Evolutionary conservation across 352 stramenopile species (phyloP).

Genomic region (Globisporangium ultimum): DNA sequence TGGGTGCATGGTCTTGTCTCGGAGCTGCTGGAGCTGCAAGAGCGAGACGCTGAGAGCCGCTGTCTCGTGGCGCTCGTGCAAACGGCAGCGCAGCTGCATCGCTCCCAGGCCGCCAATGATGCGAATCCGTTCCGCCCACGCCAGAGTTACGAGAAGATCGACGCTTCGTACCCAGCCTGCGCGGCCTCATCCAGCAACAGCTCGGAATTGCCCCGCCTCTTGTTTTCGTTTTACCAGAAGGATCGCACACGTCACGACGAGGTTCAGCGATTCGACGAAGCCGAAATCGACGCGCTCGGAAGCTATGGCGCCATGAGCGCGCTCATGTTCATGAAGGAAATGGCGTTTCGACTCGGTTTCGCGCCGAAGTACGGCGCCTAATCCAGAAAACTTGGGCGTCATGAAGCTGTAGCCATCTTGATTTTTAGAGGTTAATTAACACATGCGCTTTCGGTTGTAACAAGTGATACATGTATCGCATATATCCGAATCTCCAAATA

Average conservation of each 20-base stretch:
- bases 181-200: neutral
- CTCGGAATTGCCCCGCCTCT: conserved; percentile 25
- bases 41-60: conserved; percentile 25
- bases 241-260: conserved; percentile 66
- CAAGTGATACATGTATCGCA: too few species aligned
- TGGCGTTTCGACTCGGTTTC: conserved; percentile 72
- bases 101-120: conserved; percentile 16
- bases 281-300: conserved; percentile 40
- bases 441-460: too few species aligned
- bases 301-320: conserved; percentile 71
- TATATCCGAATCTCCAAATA: too few species aligned
- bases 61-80: conserved; percentile 51
- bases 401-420: neutral
- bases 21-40: conserved; percentile 27
- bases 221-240: conserved; percentile 53
- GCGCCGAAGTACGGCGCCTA: conserved; percentile 80
- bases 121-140: conserved; percentile 41
- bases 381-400: conserved; percentile 1
- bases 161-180: conserved; percentile 36
- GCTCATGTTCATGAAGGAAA: conserved; percentile 72
- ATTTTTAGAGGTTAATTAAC: neutral
- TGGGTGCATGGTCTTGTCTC: conserved; percentile 45
- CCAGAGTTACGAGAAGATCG: conserved; percentile 64
- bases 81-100: conserved; percentile 10
- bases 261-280: conserved; percentile 42